Conservation (phyloP, 2,329 filamentous ascomycete species). For the Botrytis pseudocinerea region DNA sequence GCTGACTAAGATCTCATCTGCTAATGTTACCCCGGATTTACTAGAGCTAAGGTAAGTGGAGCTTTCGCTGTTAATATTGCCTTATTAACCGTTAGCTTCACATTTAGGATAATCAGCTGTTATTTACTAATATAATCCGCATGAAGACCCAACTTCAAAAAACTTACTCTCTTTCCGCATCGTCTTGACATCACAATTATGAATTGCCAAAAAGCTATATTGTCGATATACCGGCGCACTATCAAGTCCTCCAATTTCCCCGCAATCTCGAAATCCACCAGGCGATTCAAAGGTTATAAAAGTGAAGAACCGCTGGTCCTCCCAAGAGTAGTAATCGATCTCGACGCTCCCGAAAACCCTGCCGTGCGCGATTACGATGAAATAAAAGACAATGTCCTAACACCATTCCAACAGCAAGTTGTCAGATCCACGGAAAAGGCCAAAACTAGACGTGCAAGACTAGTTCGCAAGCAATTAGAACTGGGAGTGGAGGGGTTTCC, state of each 20-base stretch:
- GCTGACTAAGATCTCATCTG: background rate
- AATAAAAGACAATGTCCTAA: background rate
- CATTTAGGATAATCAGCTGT: background rate
- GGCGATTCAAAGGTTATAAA: constrained; percentile 25
- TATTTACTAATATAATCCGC: background rate
- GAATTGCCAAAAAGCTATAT: constrained; percentile 26
- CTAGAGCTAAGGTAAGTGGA: background rate
- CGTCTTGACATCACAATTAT: background rate
- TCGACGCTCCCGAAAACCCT: constrained; percentile 51
- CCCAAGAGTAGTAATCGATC: constrained; percentile 50
- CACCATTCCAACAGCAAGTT: background rate
- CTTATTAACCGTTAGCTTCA: background rate
- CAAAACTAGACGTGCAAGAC: background rate
- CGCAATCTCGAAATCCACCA: constrained; percentile 10
- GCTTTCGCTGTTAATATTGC: background rate
- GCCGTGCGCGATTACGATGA: constrained; percentile 40
- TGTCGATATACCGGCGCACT: constrained; percentile 25
- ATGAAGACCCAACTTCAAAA: background rate
- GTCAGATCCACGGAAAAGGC: background rate
- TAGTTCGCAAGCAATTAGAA: background rate
- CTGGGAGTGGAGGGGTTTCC: background rate
- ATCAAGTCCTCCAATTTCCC: background rate
- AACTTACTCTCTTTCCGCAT: background rate
- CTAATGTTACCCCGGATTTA: constrained; percentile 18
- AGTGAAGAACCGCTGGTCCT: constrained; percentile 39